These are phyloP conservation scores for Mycocentrospora acerina DNA, from an alignment of 2,329 filamentous ascomycete species.

Conservation along the genomic window DNA sequence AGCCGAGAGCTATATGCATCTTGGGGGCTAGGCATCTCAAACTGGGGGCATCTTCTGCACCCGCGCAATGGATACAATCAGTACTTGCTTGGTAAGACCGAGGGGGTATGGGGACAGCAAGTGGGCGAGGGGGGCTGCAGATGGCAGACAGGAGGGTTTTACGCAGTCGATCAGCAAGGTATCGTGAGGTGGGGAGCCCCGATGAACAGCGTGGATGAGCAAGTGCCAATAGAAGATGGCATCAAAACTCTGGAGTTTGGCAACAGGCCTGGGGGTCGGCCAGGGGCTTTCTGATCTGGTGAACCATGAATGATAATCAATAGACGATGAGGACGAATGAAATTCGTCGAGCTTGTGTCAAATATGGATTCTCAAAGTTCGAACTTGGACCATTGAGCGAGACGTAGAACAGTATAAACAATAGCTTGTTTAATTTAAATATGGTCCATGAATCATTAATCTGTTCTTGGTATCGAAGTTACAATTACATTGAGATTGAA, in stretches of 20 bases:
- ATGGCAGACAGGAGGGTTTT: conserved; percentile 40
- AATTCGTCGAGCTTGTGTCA: no score
- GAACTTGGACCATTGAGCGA: no score
- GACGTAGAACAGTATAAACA: no score
- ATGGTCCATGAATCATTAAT: no score
- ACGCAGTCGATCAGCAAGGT: conserved; percentile 34
- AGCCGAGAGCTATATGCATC: conserved; percentile 59
- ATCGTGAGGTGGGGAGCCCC: conserved; percentile 38
- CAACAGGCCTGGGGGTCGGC: no score
- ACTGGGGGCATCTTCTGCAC: conserved; percentile 37
- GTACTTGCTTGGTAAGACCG: conserved; percentile 36
- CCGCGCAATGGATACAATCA: conserved; percentile 41
- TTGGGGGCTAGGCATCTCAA: conserved; percentile 58
- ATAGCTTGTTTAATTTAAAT: no score
- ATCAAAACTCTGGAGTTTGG: conserved; percentile 30
- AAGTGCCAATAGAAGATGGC: conserved; percentile 32
- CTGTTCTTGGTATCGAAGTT: no score
- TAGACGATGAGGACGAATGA: no score
- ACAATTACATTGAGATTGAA: no score
- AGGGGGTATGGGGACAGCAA: conserved; percentile 37
- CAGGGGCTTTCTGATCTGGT: no score
- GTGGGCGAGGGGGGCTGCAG: conserved; percentile 39
- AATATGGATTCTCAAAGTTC: no score
- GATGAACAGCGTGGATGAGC: conserved; percentile 40
- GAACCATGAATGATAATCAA: no score